Base-by-base conservation (phyloP, 140 eudicot genomes). In the Cichorium intybus region DNA sequence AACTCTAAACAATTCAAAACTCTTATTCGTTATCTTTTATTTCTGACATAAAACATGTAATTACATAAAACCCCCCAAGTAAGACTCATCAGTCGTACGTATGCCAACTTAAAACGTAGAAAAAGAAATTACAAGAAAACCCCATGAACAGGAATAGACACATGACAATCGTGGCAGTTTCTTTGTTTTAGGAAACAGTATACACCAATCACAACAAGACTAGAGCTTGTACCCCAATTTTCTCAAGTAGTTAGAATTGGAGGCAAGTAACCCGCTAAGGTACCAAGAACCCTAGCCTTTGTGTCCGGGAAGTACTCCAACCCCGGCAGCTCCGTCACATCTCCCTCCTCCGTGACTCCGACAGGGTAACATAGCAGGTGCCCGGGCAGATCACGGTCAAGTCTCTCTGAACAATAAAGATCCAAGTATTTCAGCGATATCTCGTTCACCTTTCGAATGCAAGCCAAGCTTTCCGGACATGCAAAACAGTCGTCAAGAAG, bases 231-330 rank as follows among this genome's bases (percentile, higher is more conserved):
- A 15, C 22, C 26, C 12, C 12, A 2, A 22, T 22, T 56, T 16
- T 18, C 48, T 66, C 35, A 69, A 43, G 82, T 75, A 5, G 85
- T 78, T 54, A 82, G 58, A 57, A 82, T 71, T 4, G 88, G 80
- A 62, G 88, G 87, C 62, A 73, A 11, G 70, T 33, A 72, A 57
- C 67, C 45, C 6, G 69, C 68, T 6, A 55, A 56, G 45, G 73
- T 50, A 10, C 85, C 84, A 26, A 82, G 79, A 26, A 82, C 70
- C n/a, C 66, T 62, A 75, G 88, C 88, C 45, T 79, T 82, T 7
- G 82, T 82, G 64, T 82, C 82, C 21, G 82, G 85, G 31, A 82
- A 82, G 49, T 43, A 68, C 49, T 63, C 60, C 29, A 0, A 55
- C 23, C 85, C 84, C 11, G 82, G 82, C 20, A 82, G 43, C 64